These are phyloP conservation scores for Solanum chmielewskii DNA, from an alignment of 257 asterid genomes.

Conservation along the genomic window DNA sequence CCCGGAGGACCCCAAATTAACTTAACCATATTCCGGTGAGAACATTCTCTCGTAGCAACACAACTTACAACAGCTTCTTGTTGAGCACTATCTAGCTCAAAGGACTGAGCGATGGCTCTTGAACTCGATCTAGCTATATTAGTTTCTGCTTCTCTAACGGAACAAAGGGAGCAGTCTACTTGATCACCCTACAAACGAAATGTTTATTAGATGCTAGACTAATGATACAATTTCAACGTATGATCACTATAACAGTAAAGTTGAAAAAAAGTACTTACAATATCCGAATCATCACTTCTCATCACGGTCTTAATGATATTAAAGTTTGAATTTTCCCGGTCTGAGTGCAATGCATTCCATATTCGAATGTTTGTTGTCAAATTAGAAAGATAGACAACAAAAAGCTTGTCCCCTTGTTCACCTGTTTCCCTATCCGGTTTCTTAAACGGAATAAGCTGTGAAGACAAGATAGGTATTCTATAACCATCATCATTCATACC, in stretches of 20 bases:
- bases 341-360: conserved; percentile 32
- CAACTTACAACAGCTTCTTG: conserved; percentile 23
- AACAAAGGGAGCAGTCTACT: conserved; percentile 20
- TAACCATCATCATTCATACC: neutral
- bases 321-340: neutral
- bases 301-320: conserved; percentile 18
- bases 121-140: neutral
- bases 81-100: conserved; percentile 30
- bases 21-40: conserved; percentile 16
- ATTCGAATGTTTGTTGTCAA: conserved; percentile 40
- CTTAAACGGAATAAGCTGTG: conserved; percentile 4
- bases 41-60: conserved; percentile 19
- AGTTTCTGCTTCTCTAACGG: neutral
- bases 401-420: neutral
- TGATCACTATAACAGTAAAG: neutral
- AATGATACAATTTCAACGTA: neutral
- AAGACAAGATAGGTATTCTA: conserved; percentile 5
- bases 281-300: conserved; percentile 6
- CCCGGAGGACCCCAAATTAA: conserved; percentile 54
- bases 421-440: neutral
- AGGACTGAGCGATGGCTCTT: neutral
- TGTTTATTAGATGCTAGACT: neutral
- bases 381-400: conserved; percentile 33
- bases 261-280: conserved; percentile 1
- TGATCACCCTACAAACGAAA: conserved; percentile 4